phyloP scores from a whole-genome alignment of 164 flowering plant species.

The Stephania yunnanensis region DNA sequence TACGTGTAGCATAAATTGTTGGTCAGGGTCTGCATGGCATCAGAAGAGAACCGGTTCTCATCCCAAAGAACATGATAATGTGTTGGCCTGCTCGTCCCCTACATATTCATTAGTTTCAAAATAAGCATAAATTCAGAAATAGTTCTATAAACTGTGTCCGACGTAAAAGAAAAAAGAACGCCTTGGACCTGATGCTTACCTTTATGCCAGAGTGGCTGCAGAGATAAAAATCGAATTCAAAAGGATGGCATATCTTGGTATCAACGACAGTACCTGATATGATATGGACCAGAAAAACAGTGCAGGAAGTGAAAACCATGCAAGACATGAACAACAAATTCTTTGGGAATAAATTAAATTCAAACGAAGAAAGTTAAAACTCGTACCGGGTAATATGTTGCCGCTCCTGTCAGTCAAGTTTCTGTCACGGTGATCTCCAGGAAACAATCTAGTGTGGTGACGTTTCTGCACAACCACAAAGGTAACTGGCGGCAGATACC shows the following conservation, averaged over 20 bases:
- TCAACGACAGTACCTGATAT: constrained; percentile 85
- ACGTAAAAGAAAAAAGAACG: not conserved
- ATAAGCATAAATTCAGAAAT: not conserved
- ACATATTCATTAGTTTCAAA: not conserved
- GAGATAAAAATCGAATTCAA: constrained; percentile 81
- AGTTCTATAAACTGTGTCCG: not conserved
- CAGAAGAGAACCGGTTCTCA: constrained; percentile 66
- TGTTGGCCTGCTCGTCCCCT: constrained; percentile 82
- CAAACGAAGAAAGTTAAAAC: not conserved
- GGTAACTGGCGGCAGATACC: constrained; percentile 64
- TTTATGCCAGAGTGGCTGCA: constrained; percentile 95
- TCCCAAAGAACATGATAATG: constrained; percentile 80
- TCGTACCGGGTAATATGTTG: constrained; percentile 68
- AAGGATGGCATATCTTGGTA: constrained; percentile 74
- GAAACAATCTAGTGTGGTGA: constrained; percentile 78
- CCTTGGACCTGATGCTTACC: constrained; percentile 30
- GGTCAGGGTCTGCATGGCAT: constrained; percentile 50
- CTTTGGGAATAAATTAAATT: not conserved
- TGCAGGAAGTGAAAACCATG: not conserved
- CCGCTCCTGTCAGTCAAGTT: constrained; percentile 60
- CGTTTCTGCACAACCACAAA: constrained; percentile 88
- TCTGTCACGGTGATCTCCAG: constrained; percentile 31
- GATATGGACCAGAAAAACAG: not conserved
- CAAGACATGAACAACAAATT: not conserved
- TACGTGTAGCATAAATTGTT: constrained; percentile 80